Evolutionary conservation across 1,284 basidiomycete species (phyloP), one percentile per base, ranked within the genome.

Genomic region (Polyporus tsugae): DNA sequence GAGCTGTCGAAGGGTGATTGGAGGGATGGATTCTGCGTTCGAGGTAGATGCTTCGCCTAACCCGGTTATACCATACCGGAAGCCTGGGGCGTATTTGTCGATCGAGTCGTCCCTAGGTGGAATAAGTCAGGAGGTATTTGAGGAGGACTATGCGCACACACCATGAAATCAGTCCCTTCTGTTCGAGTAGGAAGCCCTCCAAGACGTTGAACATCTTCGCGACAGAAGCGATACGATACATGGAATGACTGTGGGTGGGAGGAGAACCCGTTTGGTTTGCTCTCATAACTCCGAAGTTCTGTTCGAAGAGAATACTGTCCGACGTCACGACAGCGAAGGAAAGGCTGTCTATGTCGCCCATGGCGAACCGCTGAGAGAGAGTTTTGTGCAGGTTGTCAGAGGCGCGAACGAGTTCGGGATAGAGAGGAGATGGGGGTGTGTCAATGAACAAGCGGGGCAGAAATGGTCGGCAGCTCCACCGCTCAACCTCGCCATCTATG

Each of bases 181-280:
- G 81, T 38, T 82, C 80, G 35, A 86, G 76, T 11, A 87, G 81
- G 44, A 84, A 72, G 0, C 83, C 84, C 70, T 87, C 84, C 2
- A 86, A 70, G 0, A 81, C 80, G 6, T 80, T 80, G 71, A 85
- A 86, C 70, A 86, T 75, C 72, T 87, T 87, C 6, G 82, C 81
- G 62, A 85, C 81, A 49, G 82, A 85, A 0, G 84, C 84, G 25
- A 86, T 76, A 38, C 70, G 70, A 42, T 70, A 70, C 5, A 22
- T n/a, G 22, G 44, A 62, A 29, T 11, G 68, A 70, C 35, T 71
- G 68, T 38, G 64, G 58, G 35, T 63, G 60, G 19, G 66, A 66
- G 19, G 62, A 59, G 11, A 64, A 57, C 11, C 66, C 60, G 41
- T 33, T 58, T 73, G 69, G 60, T 72, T 72, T 2, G 64, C 72